phyloP scores from a whole-genome alignment of 305 asterid genomes.

The Lippia alba region DNA sequence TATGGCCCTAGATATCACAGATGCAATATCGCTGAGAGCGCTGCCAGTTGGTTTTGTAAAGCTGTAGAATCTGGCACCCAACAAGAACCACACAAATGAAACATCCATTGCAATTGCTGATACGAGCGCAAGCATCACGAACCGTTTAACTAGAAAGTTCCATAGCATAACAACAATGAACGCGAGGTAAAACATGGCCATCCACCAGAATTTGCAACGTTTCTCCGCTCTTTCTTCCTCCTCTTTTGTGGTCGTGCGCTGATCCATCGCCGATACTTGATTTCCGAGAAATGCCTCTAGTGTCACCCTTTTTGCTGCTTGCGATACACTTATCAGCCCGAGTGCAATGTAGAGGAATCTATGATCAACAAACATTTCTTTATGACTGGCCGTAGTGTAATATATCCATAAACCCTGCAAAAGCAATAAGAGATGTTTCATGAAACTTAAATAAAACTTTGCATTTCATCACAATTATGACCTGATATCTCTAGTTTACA shows the following conservation, averaged over 20 bases:
- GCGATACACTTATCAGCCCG: conserved; percentile 6
- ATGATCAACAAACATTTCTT: not conserved
- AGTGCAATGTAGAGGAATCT: not conserved
- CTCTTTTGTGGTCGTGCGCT: not conserved
- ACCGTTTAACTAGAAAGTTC: not conserved
- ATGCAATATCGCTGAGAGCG: conserved; percentile 6
- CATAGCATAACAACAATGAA: not conserved
- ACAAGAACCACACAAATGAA: conserved; percentile 4
- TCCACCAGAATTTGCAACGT: not conserved
- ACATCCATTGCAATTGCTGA: not conserved
- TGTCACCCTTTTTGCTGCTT: not conserved
- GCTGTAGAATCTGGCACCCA: conserved; percentile 12
- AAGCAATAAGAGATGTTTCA: not conserved
- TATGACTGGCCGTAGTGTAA: not conserved
- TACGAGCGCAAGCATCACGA: not conserved
- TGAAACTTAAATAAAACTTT: too few species aligned
- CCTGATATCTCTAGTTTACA: too few species aligned
- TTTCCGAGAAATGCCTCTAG: conserved; percentile 16
- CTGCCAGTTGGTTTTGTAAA: not conserved
- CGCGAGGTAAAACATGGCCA: conserved; percentile 5
- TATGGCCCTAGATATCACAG: conserved; percentile 12
- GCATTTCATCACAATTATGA: too few species aligned
- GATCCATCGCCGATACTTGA: conserved; percentile 8
- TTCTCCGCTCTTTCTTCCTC: not conserved
- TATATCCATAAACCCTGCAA: conserved; percentile 10